Evolutionary conservation across 2,329 filamentous ascomycete genomes (phyloP), one percentile per base, ranked within the genome.

Genomic region (Beauveria rudraprayagi): DNA sequence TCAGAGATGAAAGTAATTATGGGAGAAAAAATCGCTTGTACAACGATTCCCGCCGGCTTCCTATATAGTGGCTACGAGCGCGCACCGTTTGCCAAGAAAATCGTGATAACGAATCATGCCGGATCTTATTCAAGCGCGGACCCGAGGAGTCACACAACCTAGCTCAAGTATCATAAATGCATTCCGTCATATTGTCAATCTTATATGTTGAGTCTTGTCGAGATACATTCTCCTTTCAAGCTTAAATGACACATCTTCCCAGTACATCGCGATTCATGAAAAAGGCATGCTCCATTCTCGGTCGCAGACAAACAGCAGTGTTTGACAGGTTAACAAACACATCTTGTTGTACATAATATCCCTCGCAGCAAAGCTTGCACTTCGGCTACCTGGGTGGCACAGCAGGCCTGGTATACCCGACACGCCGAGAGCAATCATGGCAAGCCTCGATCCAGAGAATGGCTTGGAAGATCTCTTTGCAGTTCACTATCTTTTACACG

Each of bases 351-450:
- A 61, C 58, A 40, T 16, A 46, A 50, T 61, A 2, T 55, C 17
- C 41, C 30, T 6, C 26, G 30, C 40, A 28, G 9, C 30, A 26
- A 55, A 44, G 50, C 57, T 61, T 61, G 58, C 58, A 61, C 5
- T 34, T 61, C 58, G 51, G 41, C 51, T 61, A 55, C 22, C 3
- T 50, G 40, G 6, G 58, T 61, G n/a, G 10, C 41, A 50, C 51
- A 43, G 50, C 19, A 55, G 48, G n/a, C 22, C 17, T 24, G 40
- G 58, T 55, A 30, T 61, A 43, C 44, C 55, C 58, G 58, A 61
- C 43, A 55, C 43, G 41, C 41, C 34, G 58, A 55, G 43, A 50
- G 58, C 58, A 61, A 61, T 61, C 58, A 43, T 14, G 26, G 11
- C 56, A 51, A 22, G n/a, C 17, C 22, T 19, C 44, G 8, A 34